Evolutionary conservation across 805 yeast genomes (phyloP).

Genomic region (Tetrapisispora nanseiensis): DNA sequence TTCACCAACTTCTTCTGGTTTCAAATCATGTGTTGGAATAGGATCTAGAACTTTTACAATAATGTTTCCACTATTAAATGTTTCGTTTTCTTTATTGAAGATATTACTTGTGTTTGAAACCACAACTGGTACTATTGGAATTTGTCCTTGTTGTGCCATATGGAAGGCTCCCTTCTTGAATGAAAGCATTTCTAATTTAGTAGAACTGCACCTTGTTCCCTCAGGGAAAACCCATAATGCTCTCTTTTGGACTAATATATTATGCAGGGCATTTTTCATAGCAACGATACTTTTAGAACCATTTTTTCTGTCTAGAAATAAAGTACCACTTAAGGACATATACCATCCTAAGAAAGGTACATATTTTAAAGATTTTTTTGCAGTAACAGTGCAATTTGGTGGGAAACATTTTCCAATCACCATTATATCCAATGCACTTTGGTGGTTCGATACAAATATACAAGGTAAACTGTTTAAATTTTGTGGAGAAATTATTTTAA

Average conservation of each 20-base stretch:
- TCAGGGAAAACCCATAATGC: slow-evolving; percentile 91
- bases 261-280: slow-evolving; percentile 55
- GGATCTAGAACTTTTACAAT: slow-evolving; percentile 74
- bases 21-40: slow-evolving; percentile 56
- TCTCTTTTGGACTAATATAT: slow-evolving; percentile 52
- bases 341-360: slow-evolving; percentile 97
- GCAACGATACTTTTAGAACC: slow-evolving; percentile 67
- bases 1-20: slow-evolving; percentile 60
- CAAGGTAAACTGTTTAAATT: slow-evolving; percentile 57
- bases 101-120: slow-evolving; percentile 77
- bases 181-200: slow-evolving; percentile 61
- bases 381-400: slow-evolving; percentile 81
- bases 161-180: slow-evolving; percentile 98
- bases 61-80: slow-evolving; percentile 70
- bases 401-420: slow-evolving; percentile 80
- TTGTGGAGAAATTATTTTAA: slow-evolving; percentile 59
- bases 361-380: slow-evolving; percentile 73
- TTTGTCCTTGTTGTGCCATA: slow-evolving; percentile 82
- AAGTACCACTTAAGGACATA: slow-evolving; percentile 82
- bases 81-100: slow-evolving; percentile 46
- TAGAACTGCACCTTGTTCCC: slow-evolving; percentile 83
- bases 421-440: slow-evolving; percentile 75
- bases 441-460: slow-evolving; percentile 79
- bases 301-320: slow-evolving; percentile 76
- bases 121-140: slow-evolving; percentile 83